Base-by-base conservation (phyloP, 495 filamentous ascomycete genomes). In the Aspergillus saccharolyticus region DNA sequence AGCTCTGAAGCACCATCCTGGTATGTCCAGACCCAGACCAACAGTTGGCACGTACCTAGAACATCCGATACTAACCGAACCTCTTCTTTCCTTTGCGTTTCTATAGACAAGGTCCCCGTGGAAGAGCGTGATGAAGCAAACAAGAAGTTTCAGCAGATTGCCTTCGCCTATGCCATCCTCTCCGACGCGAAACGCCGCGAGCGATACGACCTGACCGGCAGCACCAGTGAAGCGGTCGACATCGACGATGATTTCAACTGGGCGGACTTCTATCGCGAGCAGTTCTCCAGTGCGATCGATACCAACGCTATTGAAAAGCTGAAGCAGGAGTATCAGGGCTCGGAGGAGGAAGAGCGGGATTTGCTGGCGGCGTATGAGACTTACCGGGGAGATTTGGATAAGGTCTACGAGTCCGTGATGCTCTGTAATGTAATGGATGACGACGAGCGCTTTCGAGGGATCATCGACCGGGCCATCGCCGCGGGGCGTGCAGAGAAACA, bases 161-260 rank as follows among this genome's bases (percentile, higher is more conserved):
- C 92, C 10, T 92, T 97, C 59, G 92, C 95, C 44, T 96, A 97
- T 65, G 91, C 89, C 17, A 86, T 98, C 47, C 84, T 98, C 46
- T 96, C 90, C 22, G 89, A 96, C 56, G 74, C 83, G 10, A 74
- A 77, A 4, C 83, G 92, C 30, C 87, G 93, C 52, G 82, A 81
- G 50, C 85, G 90, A 56, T 98, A 96, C 72, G 92, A 98, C 68
- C 76, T 78, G 55, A 96, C 93, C 0, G 94, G 94, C 54, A 89
- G 83, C 50, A 97, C 92, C 0, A 82, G 85, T 2, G 92, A 96
- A 62, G 85, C 83, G 17, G 73, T 92, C 52, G 81, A 86, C 12
- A 83, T 89, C 42, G 83, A 82, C 62, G 88, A 83, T 45, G 89
- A 86, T 63, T 97, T 97, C 75, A 81, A 89, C 76, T 98, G 94